Base-by-base conservation (phyloP, 805 yeast genomes). In the Wickerhamiella kurtzmanii region DNA sequence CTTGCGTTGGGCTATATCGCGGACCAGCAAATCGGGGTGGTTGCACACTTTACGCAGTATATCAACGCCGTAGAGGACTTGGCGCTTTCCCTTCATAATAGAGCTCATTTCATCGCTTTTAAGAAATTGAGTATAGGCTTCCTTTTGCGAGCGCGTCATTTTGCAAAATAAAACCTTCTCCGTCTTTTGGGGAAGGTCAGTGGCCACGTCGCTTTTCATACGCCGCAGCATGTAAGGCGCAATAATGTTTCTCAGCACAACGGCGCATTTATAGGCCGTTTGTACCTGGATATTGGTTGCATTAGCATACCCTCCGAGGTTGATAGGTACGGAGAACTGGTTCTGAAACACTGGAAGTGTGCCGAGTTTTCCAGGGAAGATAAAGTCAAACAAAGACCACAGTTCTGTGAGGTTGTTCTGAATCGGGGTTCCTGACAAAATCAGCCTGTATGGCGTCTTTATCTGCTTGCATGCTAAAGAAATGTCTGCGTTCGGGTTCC, bases 241-340 rank as follows among this genome's bases (percentile, higher is more conserved):
- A 9, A 92, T 85, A 54, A 89, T 64, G 56, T 92, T 95, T 44
- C 95, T 70, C 45, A 92, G 66, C 2, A 89, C 80, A 3, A 88
- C 92, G 0, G 98, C 98, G 67, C 97, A 92, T 60, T 86, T 86
- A 60, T 85, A 88, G 1, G 96, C 96, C 1, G 96, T 80, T 60
- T 89, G 96, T 0, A 92, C 97, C 60, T 92, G 96, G 2, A 92
- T 76, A 60, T 92, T 92, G 1, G 94, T 79, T 0, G 98, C 97
- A 66, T 89, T 92, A 1, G 98, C 95, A 64, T 92, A 92, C 0
- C 98, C 98, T n/a, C 98, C 98, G 60, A 84, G 73, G 58, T 87
- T 89, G 41, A 92, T 92, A 0, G 98, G 98, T 4, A 80, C 70
- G 2, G 95, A 82, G 62, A 92, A 92, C 61, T 92, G 96, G 45